These are phyloP conservation scores for Claviceps africana DNA, from an alignment of 2,329 filamentous ascomycete genomes.

Conservation along the genomic window DNA sequence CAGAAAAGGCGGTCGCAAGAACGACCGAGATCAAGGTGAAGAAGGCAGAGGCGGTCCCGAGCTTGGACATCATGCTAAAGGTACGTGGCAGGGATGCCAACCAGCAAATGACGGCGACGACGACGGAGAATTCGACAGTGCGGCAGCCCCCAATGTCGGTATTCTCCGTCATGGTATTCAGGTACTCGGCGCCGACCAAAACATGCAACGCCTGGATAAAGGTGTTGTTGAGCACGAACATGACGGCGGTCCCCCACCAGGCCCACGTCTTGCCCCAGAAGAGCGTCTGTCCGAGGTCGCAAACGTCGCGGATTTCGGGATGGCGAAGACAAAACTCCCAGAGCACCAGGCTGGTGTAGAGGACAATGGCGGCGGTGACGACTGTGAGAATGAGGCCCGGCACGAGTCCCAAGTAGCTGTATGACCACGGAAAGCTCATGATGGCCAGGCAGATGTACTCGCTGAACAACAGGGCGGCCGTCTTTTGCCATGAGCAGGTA, in stretches of 20 bases:
- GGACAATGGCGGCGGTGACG: conserved; percentile 60
- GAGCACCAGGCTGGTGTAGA: conserved; percentile 53
- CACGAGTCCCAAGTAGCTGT: conserved; percentile 73
- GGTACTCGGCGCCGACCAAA: conserved; percentile 69
- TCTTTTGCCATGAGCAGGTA: conserved; percentile 93
- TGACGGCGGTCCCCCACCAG: conserved; percentile 57
- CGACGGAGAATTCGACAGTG: conserved; percentile 65
- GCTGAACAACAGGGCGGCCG: conserved; percentile 76
- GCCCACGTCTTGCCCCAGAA: conserved; percentile 73
- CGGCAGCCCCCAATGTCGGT: conserved; percentile 50
- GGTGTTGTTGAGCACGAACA: conserved; percentile 91
- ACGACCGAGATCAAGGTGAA: conserved; percentile 87
- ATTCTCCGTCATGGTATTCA: conserved; percentile 72
- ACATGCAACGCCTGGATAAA: conserved; percentile 78
- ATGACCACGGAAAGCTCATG: conserved; percentile 94
- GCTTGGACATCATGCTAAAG: conserved; percentile 63
- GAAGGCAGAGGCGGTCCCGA: conserved; percentile 65
- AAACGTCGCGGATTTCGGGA: conserved; percentile 82
- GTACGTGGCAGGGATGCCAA: conserved; percentile 72
- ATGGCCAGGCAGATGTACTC: conserved; percentile 89
- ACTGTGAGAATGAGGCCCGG: conserved; percentile 72
- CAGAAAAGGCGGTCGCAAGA: conserved; percentile 70
- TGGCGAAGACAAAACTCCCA: conserved; percentile 87
- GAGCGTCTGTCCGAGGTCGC: conserved; percentile 88
- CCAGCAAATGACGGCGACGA: conserved; percentile 64